Percentiles rank a stretch among this genome's conserved stretches.
These are phyloP conservation scores for Picea glauca DNA, from an alignment of 75 land plant species.

Conservation along the genomic window DNA sequence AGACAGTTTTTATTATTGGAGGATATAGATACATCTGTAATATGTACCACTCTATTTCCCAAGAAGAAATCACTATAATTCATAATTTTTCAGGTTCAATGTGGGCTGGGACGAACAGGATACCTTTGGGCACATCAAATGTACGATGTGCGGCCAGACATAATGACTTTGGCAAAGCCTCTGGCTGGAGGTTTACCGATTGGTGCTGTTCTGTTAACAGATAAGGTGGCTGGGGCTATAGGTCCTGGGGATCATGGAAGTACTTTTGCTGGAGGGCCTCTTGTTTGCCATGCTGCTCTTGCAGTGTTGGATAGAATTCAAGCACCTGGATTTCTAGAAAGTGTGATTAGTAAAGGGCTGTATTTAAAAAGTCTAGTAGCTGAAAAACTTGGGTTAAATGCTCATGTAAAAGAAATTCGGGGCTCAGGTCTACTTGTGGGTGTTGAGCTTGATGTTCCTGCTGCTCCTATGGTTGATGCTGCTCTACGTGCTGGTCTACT, in stretches of 20 bases:
- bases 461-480: slow-evolving; percentile 63
- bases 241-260: slow-evolving; percentile 85
- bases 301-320: slow-evolving; percentile 74
- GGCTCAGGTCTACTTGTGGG: slow-evolving; percentile 86
- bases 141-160: slow-evolving; percentile 76
- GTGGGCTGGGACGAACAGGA: slow-evolving; percentile 91
- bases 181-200: slow-evolving; percentile 94
- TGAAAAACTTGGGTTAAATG: slow-evolving; percentile 43
- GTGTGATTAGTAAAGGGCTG: slow-evolving; percentile 64
- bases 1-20: no score
- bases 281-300: slow-evolving; percentile 76
- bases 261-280: slow-evolving; percentile 91
- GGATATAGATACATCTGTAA: no score
- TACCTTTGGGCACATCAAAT: slow-evolving; percentile 86
- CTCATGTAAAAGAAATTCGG: slow-evolving; percentile 79
- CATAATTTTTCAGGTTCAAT: slow-evolving; percentile 64
- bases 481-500: slow-evolving; percentile 68
- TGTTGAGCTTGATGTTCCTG: slow-evolving; percentile 73
- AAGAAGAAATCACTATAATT: neutral
- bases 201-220: slow-evolving; percentile 78
- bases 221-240: slow-evolving; percentile 65
- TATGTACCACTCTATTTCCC: neutral
- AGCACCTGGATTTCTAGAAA: slow-evolving; percentile 60
- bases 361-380: slow-evolving; percentile 44
- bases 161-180: slow-evolving; percentile 95